Conservation (phyloP, 148 eudicot species). For the Rhododendron simsii region DNA sequence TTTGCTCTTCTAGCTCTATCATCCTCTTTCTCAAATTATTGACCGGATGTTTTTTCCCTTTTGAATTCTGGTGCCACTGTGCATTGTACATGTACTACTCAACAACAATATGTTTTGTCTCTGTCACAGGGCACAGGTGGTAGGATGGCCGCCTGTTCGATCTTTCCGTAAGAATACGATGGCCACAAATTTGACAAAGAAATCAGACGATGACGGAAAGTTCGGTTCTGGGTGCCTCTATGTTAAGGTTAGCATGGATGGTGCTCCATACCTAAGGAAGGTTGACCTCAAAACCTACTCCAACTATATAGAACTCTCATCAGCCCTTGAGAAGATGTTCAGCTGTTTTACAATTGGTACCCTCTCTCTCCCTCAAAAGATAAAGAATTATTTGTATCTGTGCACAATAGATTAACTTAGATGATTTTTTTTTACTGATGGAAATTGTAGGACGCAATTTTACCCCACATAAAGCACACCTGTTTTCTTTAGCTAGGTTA, state of each 20-base stretch:
- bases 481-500: neutral
- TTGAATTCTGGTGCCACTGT: neutral
- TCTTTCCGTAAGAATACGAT: slow-evolving; percentile 76
- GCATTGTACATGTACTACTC: neutral
- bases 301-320: slow-evolving; percentile 52
- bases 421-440: neutral
- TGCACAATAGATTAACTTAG: neutral
- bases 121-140: slow-evolving; percentile 68
- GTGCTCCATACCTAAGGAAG: slow-evolving; percentile 87
- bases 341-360: slow-evolving; percentile 54
- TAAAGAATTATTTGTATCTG: neutral
- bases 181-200: slow-evolving; percentile 44
- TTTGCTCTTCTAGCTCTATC: neutral
- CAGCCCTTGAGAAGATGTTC: slow-evolving; percentile 59
- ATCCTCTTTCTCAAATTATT: neutral
- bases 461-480: neutral
- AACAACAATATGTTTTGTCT: neutral
- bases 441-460: neutral
- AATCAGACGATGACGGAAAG: slow-evolving; percentile 24
- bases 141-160: slow-evolving; percentile 92
- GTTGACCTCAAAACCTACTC: slow-evolving; percentile 69
- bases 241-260: slow-evolving; percentile 67
- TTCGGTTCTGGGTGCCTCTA: slow-evolving; percentile 29
- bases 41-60: neutral
- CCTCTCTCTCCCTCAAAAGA: neutral